Conservation (phyloP, 2,329 filamentous ascomycete genomes). For the Colletotrichum graminicola region DNA sequence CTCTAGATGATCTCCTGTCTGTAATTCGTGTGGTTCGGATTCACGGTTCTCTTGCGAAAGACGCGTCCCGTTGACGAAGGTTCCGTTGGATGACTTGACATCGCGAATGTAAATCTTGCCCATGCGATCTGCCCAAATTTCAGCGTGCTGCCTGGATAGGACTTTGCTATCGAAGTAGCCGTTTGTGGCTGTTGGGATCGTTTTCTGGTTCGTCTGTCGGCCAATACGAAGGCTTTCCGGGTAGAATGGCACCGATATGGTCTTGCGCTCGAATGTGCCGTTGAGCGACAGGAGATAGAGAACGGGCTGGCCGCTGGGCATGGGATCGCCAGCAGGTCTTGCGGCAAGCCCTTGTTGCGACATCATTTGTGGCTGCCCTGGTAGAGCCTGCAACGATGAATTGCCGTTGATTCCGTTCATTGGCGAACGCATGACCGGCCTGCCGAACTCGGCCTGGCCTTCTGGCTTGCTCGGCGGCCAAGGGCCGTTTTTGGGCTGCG, state of each 20-base stretch:
- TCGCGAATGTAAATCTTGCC: conserved; percentile 97
- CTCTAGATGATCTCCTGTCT: conserved; percentile 91
- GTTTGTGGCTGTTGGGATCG: conserved; percentile 88
- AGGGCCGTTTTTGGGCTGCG: conserved; percentile 60
- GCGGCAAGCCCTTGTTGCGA: conserved; percentile 61
- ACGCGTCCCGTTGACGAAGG: conserved; percentile 93
- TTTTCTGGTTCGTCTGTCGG: conserved; percentile 97
- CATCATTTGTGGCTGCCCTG: conserved; percentile 54
- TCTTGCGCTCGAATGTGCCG: conserved; percentile 96
- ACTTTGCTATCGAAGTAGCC: conserved; percentile 99
- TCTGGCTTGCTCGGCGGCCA: conserved; percentile 65
- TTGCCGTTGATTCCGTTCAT: conserved; percentile 44
- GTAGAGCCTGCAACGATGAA: conserved; percentile 54
- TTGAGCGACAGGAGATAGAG: conserved; percentile 92
- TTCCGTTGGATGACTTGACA: conserved; percentile 98
- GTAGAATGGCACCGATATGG: conserved; percentile 90
- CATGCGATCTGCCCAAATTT: conserved; percentile 88
- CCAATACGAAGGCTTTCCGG: conserved; percentile 97
- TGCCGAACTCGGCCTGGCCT: conserved; percentile 60
- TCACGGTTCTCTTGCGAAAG: conserved; percentile 95
- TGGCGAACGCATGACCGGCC: conserved; percentile 55
- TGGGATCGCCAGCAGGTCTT: conserved; percentile 75
- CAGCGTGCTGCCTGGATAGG: conserved; percentile 93
- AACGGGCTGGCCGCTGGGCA: conserved; percentile 77
- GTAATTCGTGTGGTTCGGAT: conserved; percentile 93